Evolutionary conservation across 2,329 filamentous ascomycete genomes (phyloP), one percentile per base, ranked within the genome.

Genomic region (Colletotrichum simmondsii): DNA sequence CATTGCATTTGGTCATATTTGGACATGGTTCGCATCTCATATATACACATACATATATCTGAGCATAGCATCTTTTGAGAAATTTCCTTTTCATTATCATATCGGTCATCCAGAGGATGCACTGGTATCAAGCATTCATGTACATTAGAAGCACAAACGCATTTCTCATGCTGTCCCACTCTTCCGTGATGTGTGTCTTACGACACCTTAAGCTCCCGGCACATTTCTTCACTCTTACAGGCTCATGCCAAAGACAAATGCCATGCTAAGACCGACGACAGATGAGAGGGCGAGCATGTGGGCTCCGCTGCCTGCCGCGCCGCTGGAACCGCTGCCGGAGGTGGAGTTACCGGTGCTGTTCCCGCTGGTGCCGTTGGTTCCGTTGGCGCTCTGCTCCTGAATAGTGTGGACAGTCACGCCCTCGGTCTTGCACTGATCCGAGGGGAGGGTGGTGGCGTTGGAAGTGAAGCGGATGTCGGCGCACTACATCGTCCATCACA

Each of bases 391-490:
- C 72, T 81, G 78, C 68, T 80, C 77, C 75, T 77, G 77, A 74
- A 86, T 75, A 12, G 69, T 66, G 54, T 71, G 72, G 35, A 80
- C 77, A 26, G 83, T 84, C 57, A 94, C 83, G 42, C 87, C 88
- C 11, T 86, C 90, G 75, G 90, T 93, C 75, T 82, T 83, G 86
- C 92, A 94, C 70, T 87, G 81, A 53, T 83, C 82, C 26, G 80
- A 83, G 30, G 83, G 79, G 19, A 87, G 84, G 10, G 83, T 80
- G 22, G 86, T 83, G 5, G 89, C 85, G 12, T 84, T 83, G 64
- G 84, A 83, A 37, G 86, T 88, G 83, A 95, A 92, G 30, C 89
- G 91, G 75, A 95, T 89, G 77, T 95, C 93, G 78, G 93, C 92
- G 81, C 93, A 95, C 91, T 92, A 73, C 66, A 35, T 35, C 32